These are phyloP conservation scores for Emericellopsis atlantica DNA, from an alignment of 2,329 filamentous ascomycete species.

Conservation along the genomic window DNA sequence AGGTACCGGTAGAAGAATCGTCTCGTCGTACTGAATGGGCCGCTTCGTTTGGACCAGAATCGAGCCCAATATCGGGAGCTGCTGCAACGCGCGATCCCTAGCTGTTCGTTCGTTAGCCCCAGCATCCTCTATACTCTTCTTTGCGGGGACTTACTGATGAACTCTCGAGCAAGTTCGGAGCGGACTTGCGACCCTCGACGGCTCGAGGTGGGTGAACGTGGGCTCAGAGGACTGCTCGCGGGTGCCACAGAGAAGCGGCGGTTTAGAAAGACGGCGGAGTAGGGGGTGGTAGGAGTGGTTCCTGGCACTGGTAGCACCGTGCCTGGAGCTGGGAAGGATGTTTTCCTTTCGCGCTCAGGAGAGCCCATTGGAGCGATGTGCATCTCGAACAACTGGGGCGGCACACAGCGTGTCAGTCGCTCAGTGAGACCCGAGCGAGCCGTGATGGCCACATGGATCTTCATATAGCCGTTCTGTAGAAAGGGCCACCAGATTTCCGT, in stretches of 20 bases:
- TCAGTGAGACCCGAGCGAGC: background rate
- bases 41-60: conserved; percentile 22
- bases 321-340: background rate
- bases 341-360: background rate
- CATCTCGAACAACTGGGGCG: background rate
- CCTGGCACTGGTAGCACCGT: conserved; percentile 1
- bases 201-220: background rate
- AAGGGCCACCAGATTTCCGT: conserved; percentile 2
- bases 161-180: background rate
- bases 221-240: background rate
- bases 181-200: background rate
- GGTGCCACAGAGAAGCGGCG: background rate
- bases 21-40: conserved; percentile 29
- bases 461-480: background rate
- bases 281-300: background rate
- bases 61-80: conserved; percentile 38
- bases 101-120: background rate
- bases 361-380: background rate
- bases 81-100: background rate
- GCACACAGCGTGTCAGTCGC: background rate
- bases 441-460: background rate
- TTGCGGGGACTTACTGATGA: background rate
- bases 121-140: background rate
- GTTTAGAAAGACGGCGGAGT: too few species aligned
- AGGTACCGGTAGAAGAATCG: conserved; percentile 44